Conservation (phyloP, 768 basidiomycete genomes). For the Artomyces pyxidatus region DNA sequence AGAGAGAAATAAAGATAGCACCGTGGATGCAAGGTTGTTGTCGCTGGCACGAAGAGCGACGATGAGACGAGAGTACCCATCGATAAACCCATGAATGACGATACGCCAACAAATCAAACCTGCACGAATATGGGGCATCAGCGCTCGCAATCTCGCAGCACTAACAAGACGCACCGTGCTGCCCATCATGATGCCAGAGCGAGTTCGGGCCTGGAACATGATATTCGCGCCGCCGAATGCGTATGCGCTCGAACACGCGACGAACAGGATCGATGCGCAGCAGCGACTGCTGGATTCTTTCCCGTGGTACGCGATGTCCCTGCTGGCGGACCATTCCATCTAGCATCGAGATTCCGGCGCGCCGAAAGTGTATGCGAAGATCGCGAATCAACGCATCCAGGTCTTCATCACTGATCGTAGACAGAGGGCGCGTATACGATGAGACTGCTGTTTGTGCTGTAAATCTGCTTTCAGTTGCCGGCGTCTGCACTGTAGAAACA, state of each 20-base stretch:
- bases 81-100: conserved; percentile 24
- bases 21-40: conserved; percentile 21
- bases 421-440: conserved; percentile 7
- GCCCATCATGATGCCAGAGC: conserved; percentile 23
- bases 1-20: conserved; percentile 1
- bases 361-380: conserved; percentile 1
- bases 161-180: conserved; percentile 18
- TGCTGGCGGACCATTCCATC: conserved; percentile 11
- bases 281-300: conserved; percentile 5
- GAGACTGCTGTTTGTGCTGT: neutral
- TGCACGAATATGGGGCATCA: neutral
- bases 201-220: conserved; percentile 17
- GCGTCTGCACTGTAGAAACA: neutral
- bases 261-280: conserved; percentile 12
- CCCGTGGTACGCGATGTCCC: conserved; percentile 4
- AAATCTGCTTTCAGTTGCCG: neutral
- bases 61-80: conserved; percentile 20
- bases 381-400: conserved; percentile 8
- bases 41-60: conserved; percentile 18
- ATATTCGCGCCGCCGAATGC: conserved; percentile 12
- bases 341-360: conserved; percentile 14
- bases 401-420: conserved; percentile 7
- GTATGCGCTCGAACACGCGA: conserved; percentile 12
- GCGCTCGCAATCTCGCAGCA: neutral
- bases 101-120: conserved; percentile 23